Conservation (phyloP, 2,329 filamentous ascomycete species). For the Plectosphaerella sp. region DNA sequence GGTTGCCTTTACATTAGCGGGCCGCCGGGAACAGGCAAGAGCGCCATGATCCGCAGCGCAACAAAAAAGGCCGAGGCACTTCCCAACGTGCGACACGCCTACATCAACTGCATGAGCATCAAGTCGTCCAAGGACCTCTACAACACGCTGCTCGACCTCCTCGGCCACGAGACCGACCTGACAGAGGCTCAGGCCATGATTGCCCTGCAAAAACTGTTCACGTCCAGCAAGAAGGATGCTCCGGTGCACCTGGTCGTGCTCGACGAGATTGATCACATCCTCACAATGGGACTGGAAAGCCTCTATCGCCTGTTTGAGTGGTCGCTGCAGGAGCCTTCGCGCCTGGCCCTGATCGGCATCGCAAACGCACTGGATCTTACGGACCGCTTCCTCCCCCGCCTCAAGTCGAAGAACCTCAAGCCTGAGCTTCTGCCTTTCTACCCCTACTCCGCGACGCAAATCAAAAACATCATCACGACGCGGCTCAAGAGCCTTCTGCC, state of each 20-base stretch:
- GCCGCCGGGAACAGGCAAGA: conserved; percentile 94
- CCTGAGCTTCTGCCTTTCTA: conserved; percentile 87
- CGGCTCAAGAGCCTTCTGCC: conserved; percentile 74
- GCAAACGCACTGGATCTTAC: conserved; percentile 95
- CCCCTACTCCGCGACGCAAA: conserved; percentile 83
- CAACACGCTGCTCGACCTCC: conserved; percentile 68
- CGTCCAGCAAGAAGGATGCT: conserved; percentile 51
- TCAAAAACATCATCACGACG: conserved; percentile 79
- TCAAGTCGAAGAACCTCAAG: conserved; percentile 90
- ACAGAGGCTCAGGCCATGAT: conserved; percentile 64
- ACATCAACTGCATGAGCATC: conserved; percentile 97
- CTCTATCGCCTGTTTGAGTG: conserved; percentile 95
- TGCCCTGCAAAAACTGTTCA: conserved; percentile 66
- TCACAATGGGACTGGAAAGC: conserved; percentile 83
- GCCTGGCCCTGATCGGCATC: conserved; percentile 82
- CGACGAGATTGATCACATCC: conserved; percentile 92
- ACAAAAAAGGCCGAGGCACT: conserved; percentile 53
- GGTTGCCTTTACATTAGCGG: conserved; percentile 95
- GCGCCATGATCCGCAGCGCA: conserved; percentile 82
- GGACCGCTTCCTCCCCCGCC: conserved; percentile 85
- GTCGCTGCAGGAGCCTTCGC: conserved; percentile 78
- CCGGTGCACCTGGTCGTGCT: conserved; percentile 77
- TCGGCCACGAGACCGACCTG: conserved; percentile 53
- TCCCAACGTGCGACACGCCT: conserved; percentile 59
- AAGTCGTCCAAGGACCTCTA: conserved; percentile 86